Conservation (phyloP, 768 basidiomycete genomes). For the Harrya chromipes region DNA sequence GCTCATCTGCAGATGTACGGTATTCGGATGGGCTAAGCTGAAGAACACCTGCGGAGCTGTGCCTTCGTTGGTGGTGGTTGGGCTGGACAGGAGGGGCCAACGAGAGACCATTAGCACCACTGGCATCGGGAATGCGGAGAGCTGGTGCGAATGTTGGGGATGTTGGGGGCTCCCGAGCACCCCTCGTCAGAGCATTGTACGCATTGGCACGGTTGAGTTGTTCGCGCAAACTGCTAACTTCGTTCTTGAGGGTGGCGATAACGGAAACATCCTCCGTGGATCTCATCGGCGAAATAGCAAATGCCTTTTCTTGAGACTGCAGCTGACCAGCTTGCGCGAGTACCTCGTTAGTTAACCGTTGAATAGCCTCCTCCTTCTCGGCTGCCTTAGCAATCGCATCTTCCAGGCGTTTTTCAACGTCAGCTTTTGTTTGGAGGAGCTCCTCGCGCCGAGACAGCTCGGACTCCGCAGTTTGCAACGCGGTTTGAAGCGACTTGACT, state of each 20-base stretch:
- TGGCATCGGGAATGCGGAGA: conserved; percentile 53
- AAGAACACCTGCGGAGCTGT: conserved; percentile 83
- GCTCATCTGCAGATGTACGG: conserved; percentile 75
- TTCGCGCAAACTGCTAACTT: conserved; percentile 89
- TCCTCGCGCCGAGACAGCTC: conserved; percentile 72
- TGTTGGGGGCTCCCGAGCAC: conserved; percentile 67
- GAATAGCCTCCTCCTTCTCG: conserved; percentile 84
- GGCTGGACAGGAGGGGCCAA: conserved; percentile 34
- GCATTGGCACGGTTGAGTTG: conserved; percentile 96
- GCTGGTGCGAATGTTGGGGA: conserved; percentile 87
- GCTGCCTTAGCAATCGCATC: conserved; percentile 67
- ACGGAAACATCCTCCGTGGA: conserved; percentile 83
- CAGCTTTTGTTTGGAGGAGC: conserved; percentile 69
- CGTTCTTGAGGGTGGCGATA: conserved; percentile 85
- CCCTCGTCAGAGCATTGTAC: conserved; percentile 79
- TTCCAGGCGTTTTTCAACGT: conserved; percentile 76
- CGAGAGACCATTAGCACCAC: conserved; percentile 41
- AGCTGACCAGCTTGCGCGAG: conserved; percentile 68
- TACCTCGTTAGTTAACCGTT: conserved; percentile 77
- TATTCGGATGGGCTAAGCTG: conserved; percentile 55
- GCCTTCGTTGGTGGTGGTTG: conserved; percentile 74
- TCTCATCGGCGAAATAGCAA: conserved; percentile 61
- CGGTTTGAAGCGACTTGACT: conserved; percentile 66
- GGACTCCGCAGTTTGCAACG: conserved; percentile 66
- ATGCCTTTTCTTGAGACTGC: conserved; percentile 69